Base-by-base conservation (phyloP, 2,329 filamentous ascomycete species). In the Colletotrichum truncatum region DNA sequence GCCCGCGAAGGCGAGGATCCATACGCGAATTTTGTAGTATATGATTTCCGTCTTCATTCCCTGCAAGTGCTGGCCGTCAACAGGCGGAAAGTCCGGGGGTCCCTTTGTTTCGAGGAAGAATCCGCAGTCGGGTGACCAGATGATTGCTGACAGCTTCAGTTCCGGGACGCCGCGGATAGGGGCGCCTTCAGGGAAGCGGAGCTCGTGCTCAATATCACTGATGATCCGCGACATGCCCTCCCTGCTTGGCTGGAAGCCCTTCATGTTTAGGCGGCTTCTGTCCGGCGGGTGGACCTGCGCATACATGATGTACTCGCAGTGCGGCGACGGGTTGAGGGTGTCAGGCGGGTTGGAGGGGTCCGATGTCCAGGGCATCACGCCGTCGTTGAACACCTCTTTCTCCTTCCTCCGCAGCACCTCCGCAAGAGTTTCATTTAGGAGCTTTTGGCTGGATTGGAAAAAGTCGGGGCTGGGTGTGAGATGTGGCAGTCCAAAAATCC, bases 241-340 rank as follows among this genome's bases (percentile, higher is more conserved):
- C 43, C 76, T 75, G 49, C 77, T 72, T 2, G 76, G 72, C 51
- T 67, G 73, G 63, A 70, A 74, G 63, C 69, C 74, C 64, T 66
- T 67, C 21, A 77, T 72, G 56, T 75, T 72, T 21, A 81, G 67
- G 18, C 75, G 73, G 8, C 76, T 71, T 11, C 76, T 75, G 48
- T 83, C 77, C 4, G 85, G 77, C 2, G 88, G 87, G 67, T 91
- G 85, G 39, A 95, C 84, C 75, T 98, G 96, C 28, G 95, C 82
- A 76, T 94, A 98, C 58, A 97, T 81, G 52, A 99, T 81, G 73
- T 93, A 93, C 77, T 99, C 96, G 83, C 96, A 99, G 70, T 93
- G 91, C 1, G 93, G 93, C 32, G 85, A 78, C 16, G 88, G 86
- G 64, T 85, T 84, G 62, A 81, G 82, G 10, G 85, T 80, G 66